Percentiles rank a stretch among this genome's conserved stretches.
Conservation (phyloP, 352 stramenopile species). For the Phytophthora lateralis region DNA sequence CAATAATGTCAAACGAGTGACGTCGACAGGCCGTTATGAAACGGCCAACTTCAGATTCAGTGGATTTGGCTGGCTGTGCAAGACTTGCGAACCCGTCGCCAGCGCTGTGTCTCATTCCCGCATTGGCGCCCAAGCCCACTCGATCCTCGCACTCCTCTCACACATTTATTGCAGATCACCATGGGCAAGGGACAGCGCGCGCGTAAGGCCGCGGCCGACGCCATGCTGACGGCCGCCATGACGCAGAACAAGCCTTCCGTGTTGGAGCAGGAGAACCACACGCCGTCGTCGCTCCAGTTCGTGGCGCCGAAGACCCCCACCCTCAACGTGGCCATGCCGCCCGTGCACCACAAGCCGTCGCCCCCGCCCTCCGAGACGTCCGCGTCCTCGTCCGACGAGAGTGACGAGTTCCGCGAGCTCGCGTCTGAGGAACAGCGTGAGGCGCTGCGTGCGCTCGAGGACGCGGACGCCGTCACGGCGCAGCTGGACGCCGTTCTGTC, state of each 20-base stretch:
- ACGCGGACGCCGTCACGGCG: slow-evolving; percentile 38
- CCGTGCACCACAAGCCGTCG: slow-evolving; percentile 30
- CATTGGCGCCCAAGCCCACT: slow-evolving; percentile 16
- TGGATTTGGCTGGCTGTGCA: slow-evolving; percentile 26
- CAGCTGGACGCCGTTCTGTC: slow-evolving; percentile 49
- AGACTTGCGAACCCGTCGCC: neutral
- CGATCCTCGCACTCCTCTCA: slow-evolving; percentile 7
- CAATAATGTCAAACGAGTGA: slow-evolving; percentile 21
- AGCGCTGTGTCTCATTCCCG: slow-evolving; percentile 24
- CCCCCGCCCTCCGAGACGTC: slow-evolving; percentile 39
- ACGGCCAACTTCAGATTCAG: slow-evolving; percentile 18
- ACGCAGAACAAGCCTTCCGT: slow-evolving; percentile 38
- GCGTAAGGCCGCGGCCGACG: slow-evolving; percentile 59
- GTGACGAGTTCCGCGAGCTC: slow-evolving; percentile 45
- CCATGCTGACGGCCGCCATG: slow-evolving; percentile 45
- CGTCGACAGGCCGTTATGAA: slow-evolving; percentile 26
- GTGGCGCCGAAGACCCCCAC: slow-evolving; percentile 19
- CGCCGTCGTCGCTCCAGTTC: slow-evolving; percentile 30
- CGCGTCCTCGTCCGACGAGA: slow-evolving; percentile 37
- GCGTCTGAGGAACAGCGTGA: slow-evolving; percentile 51
- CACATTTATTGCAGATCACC: slow-evolving; percentile 15
- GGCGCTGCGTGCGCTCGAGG: slow-evolving; percentile 39
- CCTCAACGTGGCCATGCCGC: slow-evolving; percentile 18
- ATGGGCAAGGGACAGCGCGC: slow-evolving; percentile 81
- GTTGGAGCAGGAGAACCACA: slow-evolving; percentile 26